Evolutionary conservation across 352 stramenopile genomes (phyloP), one percentile per base, ranked within the genome.

Genomic region (Plasmopara halstedii): DNA sequence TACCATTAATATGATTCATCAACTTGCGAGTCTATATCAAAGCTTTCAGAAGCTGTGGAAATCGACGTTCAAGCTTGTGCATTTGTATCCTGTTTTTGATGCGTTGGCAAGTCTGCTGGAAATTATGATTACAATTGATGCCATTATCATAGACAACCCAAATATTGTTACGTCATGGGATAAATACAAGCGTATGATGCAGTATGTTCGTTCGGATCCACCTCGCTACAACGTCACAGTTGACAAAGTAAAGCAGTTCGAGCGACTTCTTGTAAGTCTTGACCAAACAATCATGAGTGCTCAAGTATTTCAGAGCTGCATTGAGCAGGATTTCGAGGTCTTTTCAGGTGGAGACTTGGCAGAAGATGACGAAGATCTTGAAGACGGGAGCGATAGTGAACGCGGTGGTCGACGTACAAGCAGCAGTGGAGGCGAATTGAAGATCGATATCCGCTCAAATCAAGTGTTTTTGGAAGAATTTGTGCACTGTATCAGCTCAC

Each of bases 101-200:
- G 74, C 79, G 0, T 52, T 95, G 14, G 83, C 68, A 15, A 81
- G 67, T 53, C 54, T 96, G 7, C 47, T 96, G 15, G 78, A 88
- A 37, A 65, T 94, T 25, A 87, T 96, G 65, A 88, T 95, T 43
- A 93, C 84, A 7, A 78, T 96, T 21, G 86, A 96, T 50, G 63
- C 68, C n/a, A 88, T 95, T 38, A 78, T 95, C 22, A 64, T 90
- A 13, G 73, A 94, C 37, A 96, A 96, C 49, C 81, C 84, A 11
- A 78, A 79, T 34, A 90, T 96, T 38, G 58, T 83, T 33, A 83
- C 64, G 15, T 75, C 83, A 10, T 96, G 86, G 86, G 81, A 91
- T 53, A 89, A 85, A 40, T 96, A 94, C 64, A 95, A 96, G 60
- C 76, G 77, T 44, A 92, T 96, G 80, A 89, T 95, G 78, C 76